Percentiles rank a stretch among this genome's conserved stretches.
These are phyloP conservation scores for Wallacemonas sp. DNA, from an alignment of 208 protist species.

Conservation along the genomic window DNA sequence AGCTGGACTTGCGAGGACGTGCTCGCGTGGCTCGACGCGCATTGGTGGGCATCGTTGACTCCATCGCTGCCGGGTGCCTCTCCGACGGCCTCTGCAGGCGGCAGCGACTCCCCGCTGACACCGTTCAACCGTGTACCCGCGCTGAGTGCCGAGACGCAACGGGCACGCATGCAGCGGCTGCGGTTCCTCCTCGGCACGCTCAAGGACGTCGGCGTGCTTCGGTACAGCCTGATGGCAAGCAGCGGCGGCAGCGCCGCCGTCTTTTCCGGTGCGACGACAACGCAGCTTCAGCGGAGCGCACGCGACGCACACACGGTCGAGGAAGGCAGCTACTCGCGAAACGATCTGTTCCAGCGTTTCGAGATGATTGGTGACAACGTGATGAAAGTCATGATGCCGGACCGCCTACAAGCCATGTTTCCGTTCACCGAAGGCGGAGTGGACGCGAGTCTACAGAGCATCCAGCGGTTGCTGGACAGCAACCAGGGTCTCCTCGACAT, in stretches of 20 bases:
- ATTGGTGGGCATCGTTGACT: constrained; percentile 57
- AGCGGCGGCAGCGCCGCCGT: not conserved
- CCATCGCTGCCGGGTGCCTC: not conserved
- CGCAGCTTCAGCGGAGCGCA: too few species aligned
- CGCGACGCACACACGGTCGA: not conserved
- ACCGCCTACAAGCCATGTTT: constrained; percentile 67
- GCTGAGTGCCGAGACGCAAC: constrained; percentile 23
- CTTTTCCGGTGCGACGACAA: constrained; percentile 1
- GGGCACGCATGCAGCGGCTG: constrained; percentile 32
- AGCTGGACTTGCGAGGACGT: constrained; percentile 28
- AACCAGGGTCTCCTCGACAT: constrained; percentile 78
- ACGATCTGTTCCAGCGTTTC: constrained; percentile 61
- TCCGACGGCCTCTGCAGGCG: not conserved
- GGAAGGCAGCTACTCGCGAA: constrained; percentile 30
- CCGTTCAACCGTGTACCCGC: constrained; percentile 29
- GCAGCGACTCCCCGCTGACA: not conserved
- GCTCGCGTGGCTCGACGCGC: constrained; percentile 33
- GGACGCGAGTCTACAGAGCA: constrained; percentile 21
- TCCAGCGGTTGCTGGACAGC: constrained; percentile 74
- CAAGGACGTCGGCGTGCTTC: constrained; percentile 36
- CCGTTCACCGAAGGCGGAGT: constrained; percentile 55
- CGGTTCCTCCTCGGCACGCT: constrained; percentile 44
- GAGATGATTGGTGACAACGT: constrained; percentile 88
- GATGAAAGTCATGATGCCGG: constrained; percentile 61
- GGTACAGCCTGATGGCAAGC: constrained; percentile 29